A percentile compares a stretch with the other conserved stretches of the same genome.
phyloP scores from a whole-genome alignment of 1,284 basidiomycete species.

The Prillingera fragicola region DNA sequence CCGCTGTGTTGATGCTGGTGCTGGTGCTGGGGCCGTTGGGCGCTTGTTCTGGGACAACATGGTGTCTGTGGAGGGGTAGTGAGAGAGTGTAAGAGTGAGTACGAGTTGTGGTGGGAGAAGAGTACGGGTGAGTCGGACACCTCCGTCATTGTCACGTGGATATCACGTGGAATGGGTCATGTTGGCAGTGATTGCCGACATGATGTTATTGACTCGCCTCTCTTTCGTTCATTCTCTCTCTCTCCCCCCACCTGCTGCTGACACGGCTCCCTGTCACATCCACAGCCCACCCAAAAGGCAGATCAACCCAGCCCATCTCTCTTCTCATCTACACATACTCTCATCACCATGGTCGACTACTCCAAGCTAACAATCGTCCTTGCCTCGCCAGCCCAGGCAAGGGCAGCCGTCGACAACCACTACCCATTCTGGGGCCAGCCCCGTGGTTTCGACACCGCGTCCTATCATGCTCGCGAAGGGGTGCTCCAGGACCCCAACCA shows the following conservation, averaged over 20 bases:
- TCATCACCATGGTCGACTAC: slow-evolving; percentile 2
- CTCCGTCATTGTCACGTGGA: too few relatives aligned
- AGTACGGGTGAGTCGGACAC: neutral
- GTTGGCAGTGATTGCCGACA: neutral
- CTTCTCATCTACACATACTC: neutral
- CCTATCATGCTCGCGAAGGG: neutral
- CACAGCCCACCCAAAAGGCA: too few relatives aligned
- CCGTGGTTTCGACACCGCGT: neutral
- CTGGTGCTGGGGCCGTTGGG: slow-evolving; percentile 1
- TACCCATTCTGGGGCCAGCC: slow-evolving; percentile 3
- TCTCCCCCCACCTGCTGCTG: too few relatives aligned
- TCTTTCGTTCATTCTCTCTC: neutral
- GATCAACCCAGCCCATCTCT: too few relatives aligned
- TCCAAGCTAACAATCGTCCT: slow-evolving; percentile 20
- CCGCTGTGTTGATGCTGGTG: neutral
- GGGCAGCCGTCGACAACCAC: slow-evolving; percentile 3
- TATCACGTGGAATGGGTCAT: neutral
- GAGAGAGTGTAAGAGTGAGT: neutral
- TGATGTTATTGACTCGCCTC: neutral
- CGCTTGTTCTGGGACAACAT: slow-evolving; percentile 19
- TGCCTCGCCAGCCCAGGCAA: slow-evolving; percentile 14
- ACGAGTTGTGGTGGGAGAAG: neutral
- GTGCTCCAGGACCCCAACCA: neutral
- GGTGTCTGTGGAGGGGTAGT: neutral
- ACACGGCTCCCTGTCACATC: too few relatives aligned